Evolutionary conservation across 2,329 filamentous ascomycete species (phyloP), one percentile per base, ranked within the genome.

Genomic region (Diaporthe amygdali): DNA sequence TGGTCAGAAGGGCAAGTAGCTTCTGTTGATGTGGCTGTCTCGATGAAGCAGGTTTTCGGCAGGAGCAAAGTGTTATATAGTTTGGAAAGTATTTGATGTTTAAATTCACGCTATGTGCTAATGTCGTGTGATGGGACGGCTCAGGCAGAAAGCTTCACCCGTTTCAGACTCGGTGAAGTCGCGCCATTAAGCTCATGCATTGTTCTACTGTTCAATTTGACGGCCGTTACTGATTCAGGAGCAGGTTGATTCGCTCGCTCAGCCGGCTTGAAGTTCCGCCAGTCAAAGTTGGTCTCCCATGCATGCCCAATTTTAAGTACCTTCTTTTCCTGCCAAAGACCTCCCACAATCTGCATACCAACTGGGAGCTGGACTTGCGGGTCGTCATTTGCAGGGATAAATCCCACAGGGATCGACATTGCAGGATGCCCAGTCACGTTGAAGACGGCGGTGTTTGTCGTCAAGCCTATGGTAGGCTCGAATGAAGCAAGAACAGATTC

Each of bases 381-480:
- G 27, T 64, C 44, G 25, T 64, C 59, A 17, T 12, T 25, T 5
- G 59, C 59, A 2, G 44, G 30, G 2, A 64, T 14, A 5, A 64
- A 64, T 3, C 59, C 59, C n/a, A 64, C 59, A 2, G 59, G 59
- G 55, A 90, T 78, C 0, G 84, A 82, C 73, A 90, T 76, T 0
- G 87, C 88, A 0, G 88, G 88, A 73, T 90, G 88, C 0, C 88
- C 88, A 0, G 87, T 89, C 2, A 86, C 82, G 74, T 90, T 88
- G 77, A 90, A 90, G 3, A 85, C 82, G 12, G 85, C 85, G 5
- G 88, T 91, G 73, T 91, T 90, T 12, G 49, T 37, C 5, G 0
- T 89, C 88, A 41, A 89, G 85, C 39, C 85, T n/a, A 56, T 56
- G 3, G 54, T 69, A 27, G 51, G 66, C 32, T 69, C 66, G 20